Evolutionary conservation across 768 basidiomycete species (phyloP), one percentile per base, ranked within the genome.

Genomic region (Mycena crocata): DNA sequence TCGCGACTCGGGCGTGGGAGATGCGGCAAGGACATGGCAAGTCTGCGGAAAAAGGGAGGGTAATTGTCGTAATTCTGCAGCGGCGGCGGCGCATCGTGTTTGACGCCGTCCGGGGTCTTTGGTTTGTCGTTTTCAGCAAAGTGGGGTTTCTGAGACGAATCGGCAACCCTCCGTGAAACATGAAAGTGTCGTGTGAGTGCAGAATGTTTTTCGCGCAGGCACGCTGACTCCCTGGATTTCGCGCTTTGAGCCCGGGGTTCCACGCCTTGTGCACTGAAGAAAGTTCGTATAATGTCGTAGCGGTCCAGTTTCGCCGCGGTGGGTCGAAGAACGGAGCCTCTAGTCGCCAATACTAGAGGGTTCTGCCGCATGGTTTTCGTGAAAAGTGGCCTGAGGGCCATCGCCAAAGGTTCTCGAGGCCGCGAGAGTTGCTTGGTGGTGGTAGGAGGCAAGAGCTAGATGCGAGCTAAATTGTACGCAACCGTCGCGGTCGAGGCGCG

Each of bases 1-100:
- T 98, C 96, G 45, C 91, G 88, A 0, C 94, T 93, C 0, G 96
- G 97, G 39, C 92, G 84, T 68, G 89, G 90, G 51, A 88, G 82
- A 73, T 90, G 91, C 5, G 94, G 95, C 24, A 95, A 82, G 30
- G 92, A 91, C 67, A 87, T 76, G 0, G 93, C 93, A 10, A 96
- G 84, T n/a, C 89, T 86, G 44, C 89, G 90, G 71, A 94, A 92
- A 73, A 94, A 91, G n/a, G 83, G 85, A 4, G 95, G 88, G 74
- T 95, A 95, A 71, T 92, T 86, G 56, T 93, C 89, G 39, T 86
- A 77, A 68, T 83, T 81, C 30, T 77, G 67, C n/a, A 80, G 78
- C 17, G 76, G 75, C 34, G 75, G 51, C 23, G 75, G 56, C 54
- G 40, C 19, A 65, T 61, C 17, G 57, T 45, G 56, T 32, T 66